A percentile compares a stretch with the other conserved stretches of the same genome.
Evolutionary conservation across 345 rosid genomes (phyloP).

Genomic region (Diplotaxis tenuifolia): DNA sequence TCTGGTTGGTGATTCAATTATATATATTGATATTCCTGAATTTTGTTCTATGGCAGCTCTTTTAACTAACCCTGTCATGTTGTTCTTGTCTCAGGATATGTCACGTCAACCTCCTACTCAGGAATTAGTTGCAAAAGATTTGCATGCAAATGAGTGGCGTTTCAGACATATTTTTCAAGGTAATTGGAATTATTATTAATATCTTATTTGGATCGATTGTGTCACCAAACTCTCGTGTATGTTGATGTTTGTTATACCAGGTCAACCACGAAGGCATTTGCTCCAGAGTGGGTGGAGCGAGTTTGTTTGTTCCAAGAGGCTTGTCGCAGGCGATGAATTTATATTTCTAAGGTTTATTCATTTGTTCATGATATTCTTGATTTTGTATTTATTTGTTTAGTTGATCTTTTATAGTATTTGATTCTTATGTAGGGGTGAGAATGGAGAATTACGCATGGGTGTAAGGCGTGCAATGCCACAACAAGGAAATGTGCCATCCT

Average conservation of each 20-base stretch:
- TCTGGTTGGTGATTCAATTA: constrained; percentile 46
- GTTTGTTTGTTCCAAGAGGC: constrained; percentile 81
- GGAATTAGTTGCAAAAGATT: constrained; percentile 74
- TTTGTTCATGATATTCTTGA: background rate
- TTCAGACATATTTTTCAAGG: constrained; percentile 87
- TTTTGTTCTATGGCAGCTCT: background rate
- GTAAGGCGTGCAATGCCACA: constrained; percentile 87
- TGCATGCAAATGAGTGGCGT: constrained; percentile 77
- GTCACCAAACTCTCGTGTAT: background rate
- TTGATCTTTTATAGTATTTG: background rate
- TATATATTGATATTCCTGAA: background rate
- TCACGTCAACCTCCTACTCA: constrained; percentile 83
- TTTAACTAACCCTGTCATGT: background rate
- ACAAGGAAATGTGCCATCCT: constrained; percentile 67
- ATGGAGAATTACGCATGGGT: constrained; percentile 85
- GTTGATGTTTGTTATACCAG: constrained; percentile 46
- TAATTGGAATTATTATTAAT: constrained; percentile 20
- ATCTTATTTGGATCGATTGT: background rate
- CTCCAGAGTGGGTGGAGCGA: constrained; percentile 96
- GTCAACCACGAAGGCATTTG: constrained; percentile 85
- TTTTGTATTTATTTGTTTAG: background rate
- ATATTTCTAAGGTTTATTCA: constrained; percentile 75
- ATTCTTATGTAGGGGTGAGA: constrained; percentile 60
- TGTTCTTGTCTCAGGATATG: constrained; percentile 57
- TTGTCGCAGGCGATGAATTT: constrained; percentile 89